Conservation (phyloP, 2,329 filamentous ascomycete species). For the Tolypocladium capitatum region DNA sequence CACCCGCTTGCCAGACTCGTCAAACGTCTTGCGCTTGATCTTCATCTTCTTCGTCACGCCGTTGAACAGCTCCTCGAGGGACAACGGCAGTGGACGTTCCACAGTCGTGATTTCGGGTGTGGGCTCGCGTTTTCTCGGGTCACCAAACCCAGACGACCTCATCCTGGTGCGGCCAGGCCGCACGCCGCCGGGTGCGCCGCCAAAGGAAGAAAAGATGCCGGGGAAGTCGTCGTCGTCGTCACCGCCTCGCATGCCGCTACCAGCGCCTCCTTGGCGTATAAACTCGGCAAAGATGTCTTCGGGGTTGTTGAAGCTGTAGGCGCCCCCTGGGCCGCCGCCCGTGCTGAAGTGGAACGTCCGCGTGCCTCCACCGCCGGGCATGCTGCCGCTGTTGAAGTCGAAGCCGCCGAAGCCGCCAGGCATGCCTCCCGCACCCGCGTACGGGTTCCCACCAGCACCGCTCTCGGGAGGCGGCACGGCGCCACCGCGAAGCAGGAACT, state of each 20-base stretch:
- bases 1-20: constrained; percentile 70
- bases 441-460: constrained; percentile 42
- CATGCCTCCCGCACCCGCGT: constrained; percentile 44
- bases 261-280: constrained; percentile 40
- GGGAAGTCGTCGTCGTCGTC: constrained; percentile 31
- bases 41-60: constrained; percentile 95
- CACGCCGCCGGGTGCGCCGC: constrained; percentile 19
- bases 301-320: constrained; percentile 75
- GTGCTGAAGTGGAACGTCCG: constrained; percentile 55
- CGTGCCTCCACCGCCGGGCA: constrained; percentile 29
- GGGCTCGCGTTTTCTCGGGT: constrained; percentile 15
- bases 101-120: constrained; percentile 85
- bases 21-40: constrained; percentile 93
- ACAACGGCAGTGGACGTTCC: constrained; percentile 67
- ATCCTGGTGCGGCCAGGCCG: constrained; percentile 26
- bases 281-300: constrained; percentile 81
- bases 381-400: constrained; percentile 35
- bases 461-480: constrained; percentile 50
- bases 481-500: constrained; percentile 78
- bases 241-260: constrained; percentile 13
- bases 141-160: constrained; percentile 26
- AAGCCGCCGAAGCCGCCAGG: constrained; percentile 39
- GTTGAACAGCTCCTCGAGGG: constrained; percentile 77
- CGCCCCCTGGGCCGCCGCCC: constrained; percentile 34
- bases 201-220: constrained; percentile 42